Evolutionary conservation across 768 basidiomycete genomes (phyloP).

Genomic region (Asterophora parasitica): DNA sequence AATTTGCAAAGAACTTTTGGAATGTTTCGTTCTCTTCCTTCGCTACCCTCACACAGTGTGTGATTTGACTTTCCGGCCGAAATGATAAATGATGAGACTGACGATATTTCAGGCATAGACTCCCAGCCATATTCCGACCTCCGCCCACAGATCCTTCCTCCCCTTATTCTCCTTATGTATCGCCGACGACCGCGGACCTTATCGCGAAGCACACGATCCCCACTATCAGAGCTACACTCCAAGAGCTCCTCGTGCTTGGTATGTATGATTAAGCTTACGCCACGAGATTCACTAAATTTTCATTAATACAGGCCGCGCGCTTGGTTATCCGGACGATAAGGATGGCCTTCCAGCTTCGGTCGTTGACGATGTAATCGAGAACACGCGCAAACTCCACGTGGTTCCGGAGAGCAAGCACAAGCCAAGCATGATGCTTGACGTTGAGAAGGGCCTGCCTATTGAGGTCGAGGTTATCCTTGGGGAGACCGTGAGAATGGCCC

Average conservation of each 20-base stretch:
- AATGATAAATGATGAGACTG: neutral
- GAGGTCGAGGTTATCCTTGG: slow-evolving; percentile 68
- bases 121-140: slow-evolving; percentile 48
- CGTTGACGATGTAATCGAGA: slow-evolving; percentile 33
- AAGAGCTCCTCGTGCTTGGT: slow-evolving; percentile 44
- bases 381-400: slow-evolving; percentile 34
- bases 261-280: neutral
- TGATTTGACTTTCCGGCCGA: neutral
- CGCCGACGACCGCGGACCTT: slow-evolving; percentile 34
- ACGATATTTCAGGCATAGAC: slow-evolving; percentile 28
- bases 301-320: slow-evolving; percentile 11
- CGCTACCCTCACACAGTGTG: slow-evolving; percentile 43
- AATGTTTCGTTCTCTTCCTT: slow-evolving; percentile 53
- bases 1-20: slow-evolving; percentile 64
- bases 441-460: slow-evolving; percentile 48
- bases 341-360: slow-evolving; percentile 44
- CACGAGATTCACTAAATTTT: neutral
- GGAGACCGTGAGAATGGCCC: slow-evolving; percentile 52
- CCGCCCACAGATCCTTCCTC: slow-evolving; percentile 33
- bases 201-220: slow-evolving; percentile 43
- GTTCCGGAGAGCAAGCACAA: slow-evolving; percentile 40
- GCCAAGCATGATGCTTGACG: slow-evolving; percentile 63
- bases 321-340: slow-evolving; percentile 20
- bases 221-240: slow-evolving; percentile 37
- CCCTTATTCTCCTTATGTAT: slow-evolving; percentile 36